Base-by-base conservation (phyloP, 2,329 filamentous ascomycete species). In the Elsinoe perseae region DNA sequence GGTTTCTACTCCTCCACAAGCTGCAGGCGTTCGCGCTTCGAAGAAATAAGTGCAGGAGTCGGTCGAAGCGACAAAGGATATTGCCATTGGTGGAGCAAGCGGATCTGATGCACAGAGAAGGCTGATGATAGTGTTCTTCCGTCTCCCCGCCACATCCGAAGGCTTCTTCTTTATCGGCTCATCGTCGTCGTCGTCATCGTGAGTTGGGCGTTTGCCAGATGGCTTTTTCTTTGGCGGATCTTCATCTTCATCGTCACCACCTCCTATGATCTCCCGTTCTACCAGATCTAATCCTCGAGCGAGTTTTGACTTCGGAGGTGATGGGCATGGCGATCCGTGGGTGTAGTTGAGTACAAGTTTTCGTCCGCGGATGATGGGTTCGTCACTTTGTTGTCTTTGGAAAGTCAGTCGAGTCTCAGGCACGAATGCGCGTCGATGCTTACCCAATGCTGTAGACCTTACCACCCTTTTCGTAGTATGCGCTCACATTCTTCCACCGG, bases 41-140 rank as follows among this genome's bases (percentile, higher is more conserved):
- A 98, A 98, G 72, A 95, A 87, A 73, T 97, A 98, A 27, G 89
- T 83, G 77, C 93, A 98, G 59, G 95, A 86, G 68, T 97, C 91
- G 38, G 88, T 85, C 59, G 66, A 69, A 4, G 91, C 86, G 58
- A 97, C 85, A 69, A 95, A 98, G 18, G 88, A 89, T 34, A 93
- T 77, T 3, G 81, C 80, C 3, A 90, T 85, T 38, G 81, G 78
- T 3, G 81, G 80, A 27, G 78, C 79, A 1, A 85, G 76, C 1
- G 88, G 83, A 64, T 96, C 90, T 60, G 82, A 83, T 68, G 96
- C 91, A 76, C 93, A 98, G 62, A 93, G 85, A 69, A 97, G 92
- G 21, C 90, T 93, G 71, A 98, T 89, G 58, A 91, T 84, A 10
- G 91, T 86, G 1, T 89, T 95, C 68, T 87, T 88, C 69, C 86